Evolutionary conservation across 2,329 filamentous ascomycete species (phyloP).

Genomic region (Penicillium sp.): DNA sequence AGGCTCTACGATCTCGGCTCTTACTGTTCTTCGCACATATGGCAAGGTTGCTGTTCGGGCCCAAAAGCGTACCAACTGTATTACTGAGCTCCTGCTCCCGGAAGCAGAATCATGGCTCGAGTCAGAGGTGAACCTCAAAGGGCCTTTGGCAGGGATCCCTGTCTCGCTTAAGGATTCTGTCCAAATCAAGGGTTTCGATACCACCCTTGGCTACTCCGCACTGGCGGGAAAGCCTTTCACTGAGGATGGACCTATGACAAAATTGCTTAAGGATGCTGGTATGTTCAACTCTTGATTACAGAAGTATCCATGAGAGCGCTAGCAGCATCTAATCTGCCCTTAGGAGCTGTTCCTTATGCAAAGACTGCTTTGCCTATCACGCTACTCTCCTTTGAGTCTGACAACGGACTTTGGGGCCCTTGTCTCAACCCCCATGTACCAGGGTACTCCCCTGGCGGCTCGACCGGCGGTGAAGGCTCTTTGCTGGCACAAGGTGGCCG

Average conservation of each 20-base stretch:
- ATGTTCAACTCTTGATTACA: slow-evolving; percentile 3
- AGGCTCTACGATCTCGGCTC: slow-evolving; percentile 61
- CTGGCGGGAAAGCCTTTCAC: slow-evolving; percentile 66
- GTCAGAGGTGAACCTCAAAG: slow-evolving; percentile 67
- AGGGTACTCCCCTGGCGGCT: slow-evolving; percentile 85
- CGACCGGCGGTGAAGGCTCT: slow-evolving; percentile 81
- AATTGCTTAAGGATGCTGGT: slow-evolving; percentile 78
- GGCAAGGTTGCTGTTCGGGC: slow-evolving; percentile 82
- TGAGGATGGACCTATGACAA: slow-evolving; percentile 71
- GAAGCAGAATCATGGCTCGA: slow-evolving; percentile 73
- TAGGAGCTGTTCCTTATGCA: slow-evolving; percentile 81
- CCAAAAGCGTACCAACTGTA: slow-evolving; percentile 82
- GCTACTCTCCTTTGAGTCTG: slow-evolving; percentile 80
- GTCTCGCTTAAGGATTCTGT: slow-evolving; percentile 79
- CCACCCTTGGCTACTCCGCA: slow-evolving; percentile 75
- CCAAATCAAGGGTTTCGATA: slow-evolving; percentile 79
- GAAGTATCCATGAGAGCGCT: background rate
- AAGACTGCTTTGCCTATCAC: slow-evolving; percentile 91
- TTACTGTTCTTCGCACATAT: slow-evolving; percentile 79
- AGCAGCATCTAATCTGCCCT: background rate
- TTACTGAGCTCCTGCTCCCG: slow-evolving; percentile 81
- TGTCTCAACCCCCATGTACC: slow-evolving; percentile 78
- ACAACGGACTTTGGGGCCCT: slow-evolving; percentile 77
- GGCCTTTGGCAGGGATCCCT: slow-evolving; percentile 82
- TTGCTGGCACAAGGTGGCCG: slow-evolving; percentile 77